Evolutionary conservation across 306 rosid species (phyloP), one percentile per base, ranked within the genome.

Genomic region (Alnus glutinosa): DNA sequence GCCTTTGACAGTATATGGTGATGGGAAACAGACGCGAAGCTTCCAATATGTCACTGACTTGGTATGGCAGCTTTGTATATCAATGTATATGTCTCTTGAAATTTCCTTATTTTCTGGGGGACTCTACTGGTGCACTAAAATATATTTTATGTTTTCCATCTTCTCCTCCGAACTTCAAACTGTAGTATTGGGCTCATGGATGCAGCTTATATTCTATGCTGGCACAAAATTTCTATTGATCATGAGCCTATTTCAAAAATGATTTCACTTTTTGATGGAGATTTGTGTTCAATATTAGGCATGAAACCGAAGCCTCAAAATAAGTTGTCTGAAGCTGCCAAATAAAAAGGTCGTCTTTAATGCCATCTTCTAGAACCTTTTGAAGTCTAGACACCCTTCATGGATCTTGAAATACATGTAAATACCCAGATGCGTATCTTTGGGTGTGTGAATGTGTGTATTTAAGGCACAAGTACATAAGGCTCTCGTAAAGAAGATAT

Each of bases 21-120:
- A 94, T 78, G 98, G 98, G 80, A 90, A 90, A 87, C 98, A 94
- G 83, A 94, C 97, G 68, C 88, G 97, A 87, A 94, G 98, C 88
- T 94, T 94, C 92, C 98, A 94, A 85, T 94, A 88, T 85, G 98
- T 94, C 80, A 89, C 98, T 59, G 98, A 94, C 87, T 88, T 94
- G 97, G 97, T 94, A 88, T 76, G 72, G 74, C 76, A 46, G 74
- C 74, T 74, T 42, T 36, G n/a, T 42, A 44, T 48, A 49, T 30
- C 23, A 42, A 55, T 61, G 49, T 55, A 50, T 8, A 7, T 39
- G 28, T 64, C 3, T 57, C 50, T 9, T 4, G 39, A 37, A 10
- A 77, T 50, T 66, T 34, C 23, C 19, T 62, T 8, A 39, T 62
- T 63, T 5, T 51, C 14, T 13, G 28, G 28, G 28, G 15, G 70